Conservation (phyloP, 1,139 yeast species). For the Candida labiduridarum region DNA sequence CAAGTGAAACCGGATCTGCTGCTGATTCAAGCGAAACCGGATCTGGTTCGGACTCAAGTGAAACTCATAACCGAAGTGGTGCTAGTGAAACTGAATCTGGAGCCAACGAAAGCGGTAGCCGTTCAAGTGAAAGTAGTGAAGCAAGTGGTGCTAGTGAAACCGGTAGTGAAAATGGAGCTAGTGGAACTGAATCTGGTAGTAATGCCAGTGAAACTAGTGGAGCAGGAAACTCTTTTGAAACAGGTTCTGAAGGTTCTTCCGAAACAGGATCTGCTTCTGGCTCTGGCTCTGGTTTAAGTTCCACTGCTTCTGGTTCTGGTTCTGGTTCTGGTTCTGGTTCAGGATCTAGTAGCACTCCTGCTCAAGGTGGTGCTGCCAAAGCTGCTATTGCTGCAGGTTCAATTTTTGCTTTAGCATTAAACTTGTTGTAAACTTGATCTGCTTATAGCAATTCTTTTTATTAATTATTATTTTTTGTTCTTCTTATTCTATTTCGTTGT, state of each 20-base stretch:
- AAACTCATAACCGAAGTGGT: slow-evolving; percentile 5
- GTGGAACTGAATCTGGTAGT: not conserved
- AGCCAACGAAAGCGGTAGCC: slow-evolving; percentile 1
- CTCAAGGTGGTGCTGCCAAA: slow-evolving; percentile 1
- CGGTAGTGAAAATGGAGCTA: not conserved
- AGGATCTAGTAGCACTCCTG: not conserved
- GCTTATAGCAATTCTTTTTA: not conserved
- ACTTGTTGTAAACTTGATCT: not conserved
- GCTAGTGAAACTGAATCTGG: slow-evolving; percentile 3
- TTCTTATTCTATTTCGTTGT: not conserved
- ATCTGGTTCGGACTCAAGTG: slow-evolving; percentile 6
- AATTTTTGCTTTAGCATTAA: slow-evolving; percentile 5
- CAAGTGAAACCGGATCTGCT: slow-evolving; percentile 9
- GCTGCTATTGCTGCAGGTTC: slow-evolving; percentile 2
- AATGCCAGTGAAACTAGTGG: not conserved
- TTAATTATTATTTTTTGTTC: not conserved
- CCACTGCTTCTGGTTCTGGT: not conserved
- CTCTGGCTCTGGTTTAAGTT: not conserved
- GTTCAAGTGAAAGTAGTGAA: slow-evolving; percentile 1
- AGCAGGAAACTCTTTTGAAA: not conserved
- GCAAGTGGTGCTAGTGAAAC: slow-evolving; percentile 3
- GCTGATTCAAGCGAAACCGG: slow-evolving; percentile 7
- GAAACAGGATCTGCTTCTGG: not conserved
- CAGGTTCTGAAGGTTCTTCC: not conserved
- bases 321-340: slow-evolving; percentile 1